Evolutionary conservation across 352 stramenopile species (phyloP).

Genomic region (Chrysophaeum taylorii): DNA sequence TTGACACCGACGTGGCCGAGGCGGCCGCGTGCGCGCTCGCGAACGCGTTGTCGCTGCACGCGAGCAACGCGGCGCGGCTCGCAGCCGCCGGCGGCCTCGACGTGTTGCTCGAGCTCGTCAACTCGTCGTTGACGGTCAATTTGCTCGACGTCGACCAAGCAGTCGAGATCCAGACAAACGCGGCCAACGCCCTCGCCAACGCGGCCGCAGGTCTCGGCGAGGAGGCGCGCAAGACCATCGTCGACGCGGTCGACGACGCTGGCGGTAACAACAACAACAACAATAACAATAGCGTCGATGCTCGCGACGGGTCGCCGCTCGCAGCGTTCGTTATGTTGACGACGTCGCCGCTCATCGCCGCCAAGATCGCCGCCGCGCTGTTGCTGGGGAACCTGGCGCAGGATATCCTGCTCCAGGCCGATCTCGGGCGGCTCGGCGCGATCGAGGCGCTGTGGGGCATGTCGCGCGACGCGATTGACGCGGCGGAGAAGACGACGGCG

Average conservation of each 20-base stretch:
- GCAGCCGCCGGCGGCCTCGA: neutral
- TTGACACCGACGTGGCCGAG: too few species aligned
- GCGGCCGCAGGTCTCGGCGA: too few species aligned
- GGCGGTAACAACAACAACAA: too few species aligned
- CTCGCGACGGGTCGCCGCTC: too few species aligned
- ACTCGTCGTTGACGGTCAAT: neutral
- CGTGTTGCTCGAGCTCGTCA: neutral
- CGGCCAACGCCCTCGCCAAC: neutral
- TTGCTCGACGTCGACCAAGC: constrained; percentile 1
- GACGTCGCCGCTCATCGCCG: neutral
- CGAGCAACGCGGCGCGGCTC: neutral
- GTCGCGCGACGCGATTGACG: neutral
- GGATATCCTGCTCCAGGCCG: neutral
- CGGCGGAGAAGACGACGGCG: neutral
- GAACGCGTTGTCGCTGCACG: neutral
- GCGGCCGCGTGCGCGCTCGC: neutral
- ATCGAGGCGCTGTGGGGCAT: neutral
- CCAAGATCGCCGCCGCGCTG: neutral
- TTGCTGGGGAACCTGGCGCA: neutral
- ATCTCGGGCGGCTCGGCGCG: neutral
- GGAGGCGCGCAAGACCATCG: too few species aligned
- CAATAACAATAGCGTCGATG: too few species aligned
- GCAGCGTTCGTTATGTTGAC: neutral
- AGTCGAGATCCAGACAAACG: neutral
- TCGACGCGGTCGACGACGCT: too few species aligned